Conservation (phyloP, 176 grass and related monocot species). For the Chloris gayana region DNA sequence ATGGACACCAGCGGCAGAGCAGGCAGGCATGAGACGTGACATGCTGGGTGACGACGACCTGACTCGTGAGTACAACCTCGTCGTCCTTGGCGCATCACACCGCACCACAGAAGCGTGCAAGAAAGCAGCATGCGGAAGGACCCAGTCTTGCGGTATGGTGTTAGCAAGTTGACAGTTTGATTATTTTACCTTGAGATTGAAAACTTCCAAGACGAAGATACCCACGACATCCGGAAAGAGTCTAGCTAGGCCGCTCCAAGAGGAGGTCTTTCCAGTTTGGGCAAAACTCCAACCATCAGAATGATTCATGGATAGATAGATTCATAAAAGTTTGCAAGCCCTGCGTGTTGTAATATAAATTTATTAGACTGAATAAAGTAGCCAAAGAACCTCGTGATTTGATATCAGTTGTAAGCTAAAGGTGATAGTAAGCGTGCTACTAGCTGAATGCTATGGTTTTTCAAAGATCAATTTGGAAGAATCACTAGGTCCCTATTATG, state of each 20-base stretch:
- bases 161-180: background rate
- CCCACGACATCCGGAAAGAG: background rate
- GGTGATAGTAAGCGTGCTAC: background rate
- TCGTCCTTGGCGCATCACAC: background rate
- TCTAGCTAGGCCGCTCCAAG: background rate
- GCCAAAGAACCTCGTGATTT: background rate
- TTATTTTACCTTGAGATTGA: background rate
- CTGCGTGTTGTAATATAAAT: background rate
- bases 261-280: background rate
- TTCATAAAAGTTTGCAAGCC: background rate
- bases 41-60: background rate
- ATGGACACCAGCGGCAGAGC: background rate
- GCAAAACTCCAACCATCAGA: background rate
- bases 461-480: background rate
- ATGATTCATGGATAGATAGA: background rate
- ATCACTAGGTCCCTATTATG: background rate
- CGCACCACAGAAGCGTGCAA: conserved; percentile 11
- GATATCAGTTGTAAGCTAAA: background rate
- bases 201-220: conserved; percentile 29
- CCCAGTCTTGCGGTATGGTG: background rate
- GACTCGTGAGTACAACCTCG: background rate
- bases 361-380: background rate
- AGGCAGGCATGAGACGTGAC: background rate
- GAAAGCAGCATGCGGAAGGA: background rate
- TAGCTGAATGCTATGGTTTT: background rate